Evolutionary conservation across 371 early-diverging fungal species (phyloP).

Genomic region (Mucor mucedo): DNA sequence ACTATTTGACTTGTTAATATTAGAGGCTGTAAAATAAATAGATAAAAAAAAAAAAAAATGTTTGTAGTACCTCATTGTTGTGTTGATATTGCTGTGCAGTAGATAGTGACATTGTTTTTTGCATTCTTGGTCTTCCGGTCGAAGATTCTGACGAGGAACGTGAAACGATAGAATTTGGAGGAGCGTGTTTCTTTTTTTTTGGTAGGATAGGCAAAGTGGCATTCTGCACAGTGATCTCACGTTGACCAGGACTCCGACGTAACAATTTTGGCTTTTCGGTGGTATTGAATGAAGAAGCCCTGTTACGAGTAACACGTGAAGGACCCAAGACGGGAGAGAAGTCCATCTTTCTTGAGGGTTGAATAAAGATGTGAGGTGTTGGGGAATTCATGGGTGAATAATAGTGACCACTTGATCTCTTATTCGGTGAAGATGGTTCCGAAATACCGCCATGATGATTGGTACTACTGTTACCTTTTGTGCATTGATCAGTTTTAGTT

Average conservation of each 20-base stretch:
- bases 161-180: conserved; percentile 9
- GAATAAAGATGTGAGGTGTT: conserved; percentile 9
- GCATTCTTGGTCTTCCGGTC: conserved; percentile 16
- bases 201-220: conserved; percentile 5
- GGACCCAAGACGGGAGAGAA: conserved; percentile 17
- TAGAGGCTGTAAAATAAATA: background rate
- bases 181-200: conserved; percentile 2
- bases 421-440: conserved; percentile 17
- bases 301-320: conserved; percentile 6
- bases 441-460: conserved; percentile 10
- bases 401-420: conserved; percentile 1
- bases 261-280: conserved; percentile 6
- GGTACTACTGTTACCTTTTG: background rate
- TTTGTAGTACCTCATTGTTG: background rate
- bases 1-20: conserved; percentile 4
- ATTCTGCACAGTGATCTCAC: conserved; percentile 26
- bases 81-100: conserved; percentile 24
- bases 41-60: no score
- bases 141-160: conserved; percentile 20
- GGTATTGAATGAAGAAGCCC: conserved; percentile 23
- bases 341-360: background rate
- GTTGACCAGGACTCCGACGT: conserved; percentile 26
- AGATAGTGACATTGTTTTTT: conserved; percentile 18
- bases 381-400: conserved; percentile 13
- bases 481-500: conserved; percentile 16